phyloP scores from a whole-genome alignment of 2,329 filamentous ascomycete genomes.

The Ceratocystis harringtonii region DNA sequence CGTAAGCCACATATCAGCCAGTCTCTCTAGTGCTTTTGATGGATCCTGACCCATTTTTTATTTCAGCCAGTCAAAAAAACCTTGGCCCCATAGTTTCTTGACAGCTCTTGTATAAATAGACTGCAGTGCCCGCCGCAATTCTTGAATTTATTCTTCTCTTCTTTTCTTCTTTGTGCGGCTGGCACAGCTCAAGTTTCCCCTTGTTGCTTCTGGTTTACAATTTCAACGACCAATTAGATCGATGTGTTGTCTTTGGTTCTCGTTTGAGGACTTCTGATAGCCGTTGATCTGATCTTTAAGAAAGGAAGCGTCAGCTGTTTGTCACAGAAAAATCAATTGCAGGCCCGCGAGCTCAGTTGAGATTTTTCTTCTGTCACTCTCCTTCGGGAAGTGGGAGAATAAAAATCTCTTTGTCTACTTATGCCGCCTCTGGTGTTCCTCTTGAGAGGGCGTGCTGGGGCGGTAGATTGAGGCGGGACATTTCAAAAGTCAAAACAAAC shows the following conservation, averaged over 20 bases:
- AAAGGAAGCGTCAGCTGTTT: slow-evolving; percentile 18
- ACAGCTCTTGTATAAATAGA: slow-evolving; percentile 6
- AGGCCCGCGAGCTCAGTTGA: slow-evolving; percentile 18
- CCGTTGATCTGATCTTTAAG: not conserved
- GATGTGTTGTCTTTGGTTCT: not conserved
- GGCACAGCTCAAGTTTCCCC: slow-evolving; percentile 18
- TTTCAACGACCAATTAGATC: slow-evolving; percentile 8
- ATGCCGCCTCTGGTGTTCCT: slow-evolving; percentile 10
- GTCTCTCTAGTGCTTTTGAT: not conserved
- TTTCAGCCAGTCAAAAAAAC: not conserved
- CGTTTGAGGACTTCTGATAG: not conserved
- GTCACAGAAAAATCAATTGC: slow-evolving; percentile 19
- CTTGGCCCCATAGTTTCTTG: not conserved
- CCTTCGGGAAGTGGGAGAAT: not conserved
- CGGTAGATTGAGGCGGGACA: slow-evolving; percentile 18
- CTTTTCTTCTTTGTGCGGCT: slow-evolving; percentile 17
- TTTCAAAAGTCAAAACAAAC: not conserved
- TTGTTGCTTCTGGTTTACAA: slow-evolving; percentile 17
- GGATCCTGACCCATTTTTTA: not conserved
- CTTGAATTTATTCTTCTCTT: slow-evolving; percentile 4
- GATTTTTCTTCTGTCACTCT: not conserved
- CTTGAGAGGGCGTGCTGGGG: slow-evolving; percentile 12
- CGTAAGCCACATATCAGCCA: not conserved
- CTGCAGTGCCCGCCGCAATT: not conserved
- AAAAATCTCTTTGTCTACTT: slow-evolving; percentile 13